Evolutionary conservation across 2,329 filamentous ascomycete genomes (phyloP).

Genomic region (Diaporthe eres): DNA sequence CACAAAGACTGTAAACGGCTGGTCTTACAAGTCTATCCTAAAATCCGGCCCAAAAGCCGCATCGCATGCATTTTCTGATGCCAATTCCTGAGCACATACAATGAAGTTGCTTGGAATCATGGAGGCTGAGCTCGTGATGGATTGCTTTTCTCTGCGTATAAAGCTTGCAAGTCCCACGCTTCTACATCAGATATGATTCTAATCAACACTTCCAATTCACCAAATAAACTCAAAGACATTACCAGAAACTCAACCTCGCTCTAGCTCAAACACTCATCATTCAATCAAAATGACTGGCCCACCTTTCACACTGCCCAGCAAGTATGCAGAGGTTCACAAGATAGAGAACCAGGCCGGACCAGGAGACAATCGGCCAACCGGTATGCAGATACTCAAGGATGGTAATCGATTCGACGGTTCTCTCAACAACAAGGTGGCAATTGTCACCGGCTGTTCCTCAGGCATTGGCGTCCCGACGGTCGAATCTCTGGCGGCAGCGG

Average conservation of each 20-base stretch:
- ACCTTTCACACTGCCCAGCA: conserved; percentile 32
- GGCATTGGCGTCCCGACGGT: conserved; percentile 59
- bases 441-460: conserved; percentile 57
- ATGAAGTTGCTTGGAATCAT: background rate
- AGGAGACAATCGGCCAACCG: conserved; percentile 55
- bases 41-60: conserved; percentile 28
- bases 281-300: conserved; percentile 17
- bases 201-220: background rate
- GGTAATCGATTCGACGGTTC: conserved; percentile 51
- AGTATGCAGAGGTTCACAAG: conserved; percentile 43
- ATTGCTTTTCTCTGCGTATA: background rate
- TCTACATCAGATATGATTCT: background rate
- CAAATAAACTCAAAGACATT: too few relatives aligned
- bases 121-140: background rate
- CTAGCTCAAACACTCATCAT: background rate
- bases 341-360: conserved; percentile 46
- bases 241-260: background rate
- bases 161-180: background rate
- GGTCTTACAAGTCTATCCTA: background rate
- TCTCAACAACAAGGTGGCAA: conserved; percentile 52
- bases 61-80: background rate
- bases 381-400: conserved; percentile 53
- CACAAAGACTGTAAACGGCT: background rate
- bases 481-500: conserved; percentile 57
- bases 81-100: background rate